Evolutionary conservation across 2,329 filamentous ascomycete genomes (phyloP).

Genomic region (Aureobasidium sp.): DNA sequence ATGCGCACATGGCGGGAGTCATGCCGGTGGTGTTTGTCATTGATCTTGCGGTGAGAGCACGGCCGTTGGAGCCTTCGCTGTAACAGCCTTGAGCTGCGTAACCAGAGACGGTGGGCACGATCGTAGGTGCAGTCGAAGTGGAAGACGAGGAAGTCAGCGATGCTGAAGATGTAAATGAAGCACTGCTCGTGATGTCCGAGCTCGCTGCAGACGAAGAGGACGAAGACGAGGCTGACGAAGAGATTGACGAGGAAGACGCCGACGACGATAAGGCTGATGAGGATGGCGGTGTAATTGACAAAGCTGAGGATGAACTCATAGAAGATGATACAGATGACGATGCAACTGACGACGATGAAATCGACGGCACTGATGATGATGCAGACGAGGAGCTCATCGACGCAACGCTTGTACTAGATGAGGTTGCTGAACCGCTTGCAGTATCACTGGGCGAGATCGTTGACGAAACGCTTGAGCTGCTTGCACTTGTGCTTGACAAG

Average conservation of each 20-base stretch:
- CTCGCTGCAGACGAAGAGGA: neutral
- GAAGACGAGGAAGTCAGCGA: constrained; percentile 2
- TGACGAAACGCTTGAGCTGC: neutral
- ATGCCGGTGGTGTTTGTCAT: constrained; percentile 6
- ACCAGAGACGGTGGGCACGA: constrained; percentile 19
- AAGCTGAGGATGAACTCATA: neutral
- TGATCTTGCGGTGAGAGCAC: constrained; percentile 11
- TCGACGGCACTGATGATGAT: too few relatives aligned
- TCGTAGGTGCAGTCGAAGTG: constrained; percentile 14
- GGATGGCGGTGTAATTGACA: neutral
- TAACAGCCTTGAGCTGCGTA: constrained; percentile 14
- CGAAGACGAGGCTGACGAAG: neutral
- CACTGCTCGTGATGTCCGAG: neutral
- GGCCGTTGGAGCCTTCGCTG: constrained; percentile 13
- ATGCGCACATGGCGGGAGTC: constrained; percentile 11
- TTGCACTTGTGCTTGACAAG: neutral
- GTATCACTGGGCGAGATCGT: neutral
- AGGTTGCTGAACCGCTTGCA: neutral
- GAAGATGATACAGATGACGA: neutral
- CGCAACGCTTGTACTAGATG: too few relatives aligned
- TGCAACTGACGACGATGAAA: too few relatives aligned
- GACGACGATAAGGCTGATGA: neutral
- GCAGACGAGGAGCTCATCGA: too few relatives aligned
- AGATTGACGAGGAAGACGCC: neutral
- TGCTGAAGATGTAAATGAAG: neutral